Evolutionary conservation across 2,329 filamentous ascomycete species (phyloP).

Genomic region (Verticillium dahliae): DNA sequence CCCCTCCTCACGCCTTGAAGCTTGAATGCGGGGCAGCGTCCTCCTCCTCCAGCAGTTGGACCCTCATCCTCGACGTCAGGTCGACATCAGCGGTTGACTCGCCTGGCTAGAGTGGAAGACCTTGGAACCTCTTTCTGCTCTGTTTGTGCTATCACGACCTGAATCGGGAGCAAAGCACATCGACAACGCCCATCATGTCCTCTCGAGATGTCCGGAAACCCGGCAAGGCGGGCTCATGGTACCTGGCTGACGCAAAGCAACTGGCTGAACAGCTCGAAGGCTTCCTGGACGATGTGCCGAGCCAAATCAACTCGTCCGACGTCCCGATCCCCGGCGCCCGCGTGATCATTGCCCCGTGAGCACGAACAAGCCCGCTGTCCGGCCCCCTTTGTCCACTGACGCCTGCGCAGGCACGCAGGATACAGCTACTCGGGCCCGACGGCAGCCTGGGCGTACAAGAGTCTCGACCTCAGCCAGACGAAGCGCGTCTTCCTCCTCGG

Average conservation of each 20-base stretch:
- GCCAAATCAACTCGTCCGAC: conserved; percentile 47
- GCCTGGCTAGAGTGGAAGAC: no score
- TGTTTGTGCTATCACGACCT: no score
- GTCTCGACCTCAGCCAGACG: conserved; percentile 71
- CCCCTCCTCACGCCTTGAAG: background rate
- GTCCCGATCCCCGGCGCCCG: conserved; percentile 70
- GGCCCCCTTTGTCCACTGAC: conserved; percentile 7
- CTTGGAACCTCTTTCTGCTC: background rate
- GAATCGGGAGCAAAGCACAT: background rate
- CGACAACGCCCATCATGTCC: background rate
- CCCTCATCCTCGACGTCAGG: background rate
- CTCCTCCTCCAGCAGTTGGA: background rate
- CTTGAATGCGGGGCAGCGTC: background rate
- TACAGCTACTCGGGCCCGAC: conserved; percentile 88
- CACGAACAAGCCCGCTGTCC: background rate
- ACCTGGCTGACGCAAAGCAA: conserved; percentile 52
- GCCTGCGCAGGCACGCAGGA: conserved; percentile 71
- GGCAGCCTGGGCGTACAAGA: conserved; percentile 91
- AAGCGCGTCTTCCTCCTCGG: conserved; percentile 91
- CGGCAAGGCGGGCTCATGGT: conserved; percentile 85
- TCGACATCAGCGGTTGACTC: background rate
- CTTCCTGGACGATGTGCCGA: conserved; percentile 68
- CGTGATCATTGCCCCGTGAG: conserved; percentile 46
- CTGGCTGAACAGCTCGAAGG: conserved; percentile 65
- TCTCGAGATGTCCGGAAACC: conserved; percentile 35